Evolutionary conservation across 768 basidiomycete species (phyloP), one percentile per base, ranked within the genome.

Genomic region (Plicaturopsis crispa): DNA sequence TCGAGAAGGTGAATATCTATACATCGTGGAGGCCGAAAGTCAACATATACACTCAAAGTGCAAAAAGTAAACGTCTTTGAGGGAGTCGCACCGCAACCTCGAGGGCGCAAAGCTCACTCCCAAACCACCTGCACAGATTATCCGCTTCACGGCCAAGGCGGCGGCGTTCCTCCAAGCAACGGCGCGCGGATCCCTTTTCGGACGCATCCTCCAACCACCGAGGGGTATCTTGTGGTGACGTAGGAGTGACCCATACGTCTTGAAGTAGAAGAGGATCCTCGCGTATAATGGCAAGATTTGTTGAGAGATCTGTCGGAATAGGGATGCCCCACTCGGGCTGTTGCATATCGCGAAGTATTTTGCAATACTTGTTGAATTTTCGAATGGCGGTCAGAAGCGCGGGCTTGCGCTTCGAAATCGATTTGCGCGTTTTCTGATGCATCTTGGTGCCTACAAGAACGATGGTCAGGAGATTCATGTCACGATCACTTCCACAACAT

Each of bases 101-200:
- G 1, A 63, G 35, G 0, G 53, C 49, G 0, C 35, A 23, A 0
- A 66, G 36, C 35, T 67, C 61, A 3, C 40, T 24, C 0, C 53
- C 46, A 39, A 55, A 65, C 63, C 64, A 69, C 0, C 40, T 31
- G 19, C 56, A 61, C 0, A 68, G 45, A 18, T 67, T 64, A 30
- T 63, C 53, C 0, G 57, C 53, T 38, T 66, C 61, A 0, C 20
- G 3, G 0, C 44, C 48, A 0, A 66, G 45, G 1, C 55, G 46
- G 0, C 17, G 21, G 4, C 36, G 36, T 43, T 66, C 62, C 38
- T 66, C 63, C 4, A 18, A 6, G 33, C 62, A 63, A 4, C 49
- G 47, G 21, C 61, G 35, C 13, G 47, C 41, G 12, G 40, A 68
- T 68, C 0, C 63, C 58, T 0, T 51, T 39, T 3, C 51, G 55